These are phyloP conservation scores for Amphirosellinia nigrospora DNA, from an alignment of 495 filamentous ascomycete genomes.

Conservation along the genomic window DNA sequence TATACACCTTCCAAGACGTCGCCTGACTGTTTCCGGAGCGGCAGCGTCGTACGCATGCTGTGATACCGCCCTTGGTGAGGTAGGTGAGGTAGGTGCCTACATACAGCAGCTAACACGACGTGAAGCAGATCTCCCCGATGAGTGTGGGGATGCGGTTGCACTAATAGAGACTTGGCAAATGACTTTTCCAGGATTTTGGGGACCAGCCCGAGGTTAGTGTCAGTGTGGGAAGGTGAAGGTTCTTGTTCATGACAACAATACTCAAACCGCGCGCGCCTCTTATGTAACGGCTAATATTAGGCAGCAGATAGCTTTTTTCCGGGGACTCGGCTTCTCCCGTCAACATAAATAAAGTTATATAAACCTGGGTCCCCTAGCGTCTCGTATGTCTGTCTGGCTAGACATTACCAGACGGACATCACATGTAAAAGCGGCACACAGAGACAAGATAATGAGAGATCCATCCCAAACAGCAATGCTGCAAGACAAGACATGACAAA, in stretches of 20 bases:
- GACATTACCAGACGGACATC: background rate
- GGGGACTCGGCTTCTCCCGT: too few species aligned
- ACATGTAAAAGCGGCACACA: constrained; percentile 9
- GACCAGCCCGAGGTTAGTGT: too few species aligned
- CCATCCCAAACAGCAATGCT: background rate
- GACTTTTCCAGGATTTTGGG: too few species aligned
- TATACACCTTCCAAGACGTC: constrained; percentile 1
- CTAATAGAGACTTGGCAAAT: background rate
- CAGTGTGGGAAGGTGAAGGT: too few species aligned
- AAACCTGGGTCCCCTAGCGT: background rate
- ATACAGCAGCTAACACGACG: constrained; percentile 1
- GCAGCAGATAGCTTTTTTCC: too few species aligned
- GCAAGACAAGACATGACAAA: background rate
- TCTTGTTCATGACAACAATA: too few species aligned
- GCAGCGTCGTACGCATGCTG: background rate
- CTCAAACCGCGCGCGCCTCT: too few species aligned
- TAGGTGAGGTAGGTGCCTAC: too few species aligned
- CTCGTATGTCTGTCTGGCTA: background rate
- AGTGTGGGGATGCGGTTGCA: background rate
- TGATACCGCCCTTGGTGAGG: background rate
- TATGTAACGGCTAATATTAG: too few species aligned
- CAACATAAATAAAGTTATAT: background rate
- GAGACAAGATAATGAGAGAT: background rate
- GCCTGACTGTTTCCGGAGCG: background rate
- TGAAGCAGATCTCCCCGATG: background rate